Conservation (phyloP, 148 eudicot species). For the Fallopia convolvulus region DNA sequence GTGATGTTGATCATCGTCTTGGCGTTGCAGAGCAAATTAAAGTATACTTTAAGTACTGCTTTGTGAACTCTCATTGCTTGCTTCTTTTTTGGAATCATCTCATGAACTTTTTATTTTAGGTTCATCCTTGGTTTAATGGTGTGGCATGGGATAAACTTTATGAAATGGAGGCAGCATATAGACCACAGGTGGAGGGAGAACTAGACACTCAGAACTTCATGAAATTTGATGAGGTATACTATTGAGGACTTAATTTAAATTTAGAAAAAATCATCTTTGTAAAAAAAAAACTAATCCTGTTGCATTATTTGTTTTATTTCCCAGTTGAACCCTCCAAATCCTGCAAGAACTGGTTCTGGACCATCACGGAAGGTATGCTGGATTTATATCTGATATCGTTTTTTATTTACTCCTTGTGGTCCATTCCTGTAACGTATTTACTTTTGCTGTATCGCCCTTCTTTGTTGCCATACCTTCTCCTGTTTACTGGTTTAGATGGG, state of each 20-base stretch:
- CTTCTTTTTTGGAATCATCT: neutral
- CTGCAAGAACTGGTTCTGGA: slow-evolving; percentile 74
- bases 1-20: slow-evolving; percentile 91
- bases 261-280: slow-evolving; percentile 1
- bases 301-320: neutral
- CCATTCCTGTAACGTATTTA: neutral
- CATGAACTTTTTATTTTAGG: slow-evolving; percentile 38
- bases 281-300: neutral
- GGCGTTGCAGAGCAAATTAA: slow-evolving; percentile 89
- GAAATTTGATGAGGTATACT: slow-evolving; percentile 93
- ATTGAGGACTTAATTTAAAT: neutral
- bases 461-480: neutral
- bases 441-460: neutral
- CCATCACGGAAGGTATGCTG: slow-evolving; percentile 73
- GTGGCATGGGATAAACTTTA: slow-evolving; percentile 83
- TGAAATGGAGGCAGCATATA: slow-evolving; percentile 90
- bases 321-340: slow-evolving; percentile 54
- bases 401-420: neutral
- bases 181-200: slow-evolving; percentile 89
- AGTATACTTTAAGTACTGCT: slow-evolving; percentile 23
- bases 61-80: neutral
- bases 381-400: neutral
- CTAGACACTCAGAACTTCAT: slow-evolving; percentile 94
- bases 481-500: neutral
- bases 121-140: slow-evolving; percentile 89